Evolutionary conservation across 306 rosid species (phyloP).

Genomic region (Fragaria ananassa): DNA sequence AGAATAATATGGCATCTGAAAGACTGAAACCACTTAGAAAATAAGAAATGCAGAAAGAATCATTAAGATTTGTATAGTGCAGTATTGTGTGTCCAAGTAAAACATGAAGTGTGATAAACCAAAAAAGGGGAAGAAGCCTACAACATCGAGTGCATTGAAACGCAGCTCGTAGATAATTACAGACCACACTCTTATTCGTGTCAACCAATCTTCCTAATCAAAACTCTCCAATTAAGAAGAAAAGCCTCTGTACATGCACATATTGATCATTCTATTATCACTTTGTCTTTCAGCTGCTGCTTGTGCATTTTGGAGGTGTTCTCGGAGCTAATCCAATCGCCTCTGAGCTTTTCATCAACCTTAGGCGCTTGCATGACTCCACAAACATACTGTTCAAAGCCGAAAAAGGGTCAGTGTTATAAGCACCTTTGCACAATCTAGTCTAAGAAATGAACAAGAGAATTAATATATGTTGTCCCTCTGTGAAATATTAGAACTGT

Average conservation of each 20-base stretch:
- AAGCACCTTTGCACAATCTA: neutral
- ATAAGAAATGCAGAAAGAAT: conserved; percentile 1
- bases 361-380: conserved; percentile 63
- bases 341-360: conserved; percentile 62
- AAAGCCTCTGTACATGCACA: conserved; percentile 23
- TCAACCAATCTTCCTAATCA: conserved; percentile 10
- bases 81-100: conserved; percentile 18
- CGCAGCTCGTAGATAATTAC: neutral
- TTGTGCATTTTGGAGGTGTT: conserved; percentile 24
- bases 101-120: neutral
- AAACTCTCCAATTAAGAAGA: conserved; percentile 17
- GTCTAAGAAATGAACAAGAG: neutral
- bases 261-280: neutral
- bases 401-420: neutral
- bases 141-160: conserved; percentile 1
- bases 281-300: conserved; percentile 10
- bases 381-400: conserved; percentile 55
- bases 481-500: neutral
- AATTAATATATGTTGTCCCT: neutral
- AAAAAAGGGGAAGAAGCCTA: conserved; percentile 5
- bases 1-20: neutral
- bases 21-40: neutral
- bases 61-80: neutral
- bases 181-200: conserved; percentile 12
- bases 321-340: conserved; percentile 44